phyloP scores from a whole-genome alignment of 169 alveolate species.

The Eimeria falciformis region DNA sequence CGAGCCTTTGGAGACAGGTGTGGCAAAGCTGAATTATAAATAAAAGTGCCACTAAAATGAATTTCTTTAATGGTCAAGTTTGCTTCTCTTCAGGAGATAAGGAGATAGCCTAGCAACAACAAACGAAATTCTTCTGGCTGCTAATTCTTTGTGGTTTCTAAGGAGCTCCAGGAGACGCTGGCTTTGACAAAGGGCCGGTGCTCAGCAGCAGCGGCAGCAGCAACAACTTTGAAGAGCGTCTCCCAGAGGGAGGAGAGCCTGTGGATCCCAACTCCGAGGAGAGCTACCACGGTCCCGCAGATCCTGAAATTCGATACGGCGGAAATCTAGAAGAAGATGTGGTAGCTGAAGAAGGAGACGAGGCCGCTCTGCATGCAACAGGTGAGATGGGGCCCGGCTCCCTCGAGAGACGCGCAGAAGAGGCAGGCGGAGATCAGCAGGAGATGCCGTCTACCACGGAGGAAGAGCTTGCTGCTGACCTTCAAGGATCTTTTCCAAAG shows the following conservation, averaged over 20 bases:
- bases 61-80: no score
- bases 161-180: no score
- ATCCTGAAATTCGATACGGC: background rate
- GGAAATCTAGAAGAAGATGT: background rate
- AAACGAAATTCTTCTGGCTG: no score
- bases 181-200: no score
- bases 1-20: no score
- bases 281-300: conserved; percentile 17
- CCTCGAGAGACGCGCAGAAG: background rate
- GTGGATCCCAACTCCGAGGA: background rate
- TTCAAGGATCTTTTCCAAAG: conserved; percentile 1
- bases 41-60: no score
- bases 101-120: no score
- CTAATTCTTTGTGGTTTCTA: no score
- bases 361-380: background rate
- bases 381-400: background rate
- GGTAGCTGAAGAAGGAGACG: background rate
- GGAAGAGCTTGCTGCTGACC: background rate
- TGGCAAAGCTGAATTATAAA: no score
- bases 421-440: background rate
- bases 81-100: no score
- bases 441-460: background rate
- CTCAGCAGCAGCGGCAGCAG: conserved; percentile 53
- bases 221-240: background rate
- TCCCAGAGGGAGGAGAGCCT: background rate